Base-by-base conservation (phyloP, 176 grass and related monocot species). In the Saccharum spontaneum region DNA sequence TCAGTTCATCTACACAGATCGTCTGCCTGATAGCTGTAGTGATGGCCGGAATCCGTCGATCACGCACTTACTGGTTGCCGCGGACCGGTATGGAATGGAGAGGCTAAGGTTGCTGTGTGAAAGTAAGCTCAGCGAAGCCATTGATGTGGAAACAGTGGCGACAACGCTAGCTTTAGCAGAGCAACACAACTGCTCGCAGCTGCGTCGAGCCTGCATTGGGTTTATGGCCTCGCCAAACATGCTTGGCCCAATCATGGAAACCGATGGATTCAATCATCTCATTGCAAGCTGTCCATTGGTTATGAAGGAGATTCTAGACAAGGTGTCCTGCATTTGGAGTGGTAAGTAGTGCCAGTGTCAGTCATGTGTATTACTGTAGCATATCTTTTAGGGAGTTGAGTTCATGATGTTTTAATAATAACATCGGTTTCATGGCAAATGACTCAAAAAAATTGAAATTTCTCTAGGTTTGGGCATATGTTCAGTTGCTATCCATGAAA, bases 21-120 rank as follows among this genome's bases (percentile, higher is more conserved):
- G 37, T 7, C 40, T 90, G 60, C 89, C 85, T 5, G 45, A 87
- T 5, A 69, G 65, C 34, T 80, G n/a, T 70, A 81, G 5, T 0
- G 82, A 89, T 16, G 75, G 57, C 1, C 66, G 7, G 3, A 55
- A 76, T 7, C 60, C 37, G 8, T 60, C 86, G 11, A 88, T 85
- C 64, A 82, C 85, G 37, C 89, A 91, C 71, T 34, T 91, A 26
- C 65, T 91, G 0, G 85, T 85, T 10, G 86, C 86, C 5, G 89
- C 89, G 1, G 85, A 91, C 75, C 49, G 82, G 6, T 91, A 91
- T 24, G 89, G 81, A 6, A 37, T 88, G 18, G 82, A 91, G 44
- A 88, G 85, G 70, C 66, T 91, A 7, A 85, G 79, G 57, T 1
- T 91, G 54, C 5, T 91, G 1, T 91, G 89, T 24, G 89, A 91